Evolutionary conservation across 2,329 filamentous ascomycete genomes (phyloP).

Genomic region (Monosporascus ibericus): DNA sequence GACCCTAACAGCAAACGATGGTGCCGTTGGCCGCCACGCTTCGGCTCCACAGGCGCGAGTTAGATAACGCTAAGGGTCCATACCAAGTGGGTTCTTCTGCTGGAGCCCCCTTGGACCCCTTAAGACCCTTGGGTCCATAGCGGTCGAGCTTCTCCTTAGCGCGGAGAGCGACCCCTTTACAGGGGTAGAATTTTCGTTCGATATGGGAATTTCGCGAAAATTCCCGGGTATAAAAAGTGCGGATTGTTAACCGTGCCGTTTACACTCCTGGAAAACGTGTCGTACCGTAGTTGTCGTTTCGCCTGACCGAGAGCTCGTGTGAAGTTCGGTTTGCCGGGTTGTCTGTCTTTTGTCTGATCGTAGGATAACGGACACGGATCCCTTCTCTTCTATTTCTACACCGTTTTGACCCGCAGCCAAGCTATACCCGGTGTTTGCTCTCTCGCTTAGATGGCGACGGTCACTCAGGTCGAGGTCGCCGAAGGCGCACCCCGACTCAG

Average conservation of each 20-base stretch:
- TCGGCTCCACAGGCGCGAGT: no score
- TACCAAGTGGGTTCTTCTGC: background rate
- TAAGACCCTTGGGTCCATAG: background rate
- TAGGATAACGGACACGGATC: background rate
- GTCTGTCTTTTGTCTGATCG: background rate
- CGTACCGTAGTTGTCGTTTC: background rate
- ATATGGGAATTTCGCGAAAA: background rate
- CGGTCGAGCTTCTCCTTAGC: background rate
- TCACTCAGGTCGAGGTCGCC: conserved; percentile 13
- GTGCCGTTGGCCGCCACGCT: no score
- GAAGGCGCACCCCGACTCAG: conserved; percentile 8
- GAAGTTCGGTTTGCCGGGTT: background rate
- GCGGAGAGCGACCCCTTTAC: background rate
- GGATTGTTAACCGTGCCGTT: background rate
- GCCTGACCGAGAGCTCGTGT: background rate
- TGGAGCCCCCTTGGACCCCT: background rate
- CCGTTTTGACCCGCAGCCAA: background rate
- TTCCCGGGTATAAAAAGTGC: background rate
- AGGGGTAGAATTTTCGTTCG: background rate
- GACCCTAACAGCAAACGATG: no score
- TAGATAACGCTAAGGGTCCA: background rate
- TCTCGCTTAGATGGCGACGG: conserved; percentile 8
- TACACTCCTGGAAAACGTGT: background rate
- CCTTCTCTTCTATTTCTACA: background rate
- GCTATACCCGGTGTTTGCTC: background rate